These are phyloP conservation scores for Trapa bicornis DNA, from an alignment of 345 rosid species.

Conservation along the genomic window DNA sequence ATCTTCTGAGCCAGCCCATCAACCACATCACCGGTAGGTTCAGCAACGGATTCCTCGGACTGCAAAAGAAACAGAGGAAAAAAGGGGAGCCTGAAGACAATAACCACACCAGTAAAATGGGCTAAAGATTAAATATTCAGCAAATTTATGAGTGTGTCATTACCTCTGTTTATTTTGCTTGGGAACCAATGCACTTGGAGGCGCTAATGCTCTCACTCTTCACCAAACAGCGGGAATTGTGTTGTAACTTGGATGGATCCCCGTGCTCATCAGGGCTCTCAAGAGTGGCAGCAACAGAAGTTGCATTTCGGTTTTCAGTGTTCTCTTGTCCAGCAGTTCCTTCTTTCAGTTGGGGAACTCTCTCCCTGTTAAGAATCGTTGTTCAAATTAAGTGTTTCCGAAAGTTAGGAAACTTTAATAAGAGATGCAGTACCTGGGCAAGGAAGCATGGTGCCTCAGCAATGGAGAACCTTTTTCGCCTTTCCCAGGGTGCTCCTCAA, in stretches of 20 bases:
- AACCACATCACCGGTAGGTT: conserved; percentile 30
- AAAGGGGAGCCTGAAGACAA: not conserved
- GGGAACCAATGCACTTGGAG: conserved; percentile 65
- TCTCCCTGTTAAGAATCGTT: conserved; percentile 18
- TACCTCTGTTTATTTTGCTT: conserved; percentile 20
- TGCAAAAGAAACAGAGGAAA: conserved; percentile 2
- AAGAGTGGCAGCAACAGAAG: conserved; percentile 38
- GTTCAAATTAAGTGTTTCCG: not conserved
- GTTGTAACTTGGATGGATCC: conserved; percentile 21
- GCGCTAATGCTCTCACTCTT: conserved; percentile 97
- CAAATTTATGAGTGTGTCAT: not conserved
- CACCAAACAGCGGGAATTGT: conserved; percentile 53
- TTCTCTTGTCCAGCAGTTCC: conserved; percentile 19
- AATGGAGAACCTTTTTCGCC: conserved; percentile 75
- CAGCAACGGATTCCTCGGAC: conserved; percentile 39
- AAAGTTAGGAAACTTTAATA: not conserved
- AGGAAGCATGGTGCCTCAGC: conserved; percentile 84
- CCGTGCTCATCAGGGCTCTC: conserved; percentile 26
- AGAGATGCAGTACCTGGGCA: conserved; percentile 55
- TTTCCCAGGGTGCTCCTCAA: conserved; percentile 77
- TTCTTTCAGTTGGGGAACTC: conserved; percentile 66
- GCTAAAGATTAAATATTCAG: not conserved
- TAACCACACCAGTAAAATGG: not conserved
- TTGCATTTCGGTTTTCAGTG: conserved; percentile 31
- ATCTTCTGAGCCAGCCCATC: conserved; percentile 45